These are phyloP conservation scores for Neonectria sp. DNA, from an alignment of 2,329 filamentous ascomycete species.

Conservation along the genomic window DNA sequence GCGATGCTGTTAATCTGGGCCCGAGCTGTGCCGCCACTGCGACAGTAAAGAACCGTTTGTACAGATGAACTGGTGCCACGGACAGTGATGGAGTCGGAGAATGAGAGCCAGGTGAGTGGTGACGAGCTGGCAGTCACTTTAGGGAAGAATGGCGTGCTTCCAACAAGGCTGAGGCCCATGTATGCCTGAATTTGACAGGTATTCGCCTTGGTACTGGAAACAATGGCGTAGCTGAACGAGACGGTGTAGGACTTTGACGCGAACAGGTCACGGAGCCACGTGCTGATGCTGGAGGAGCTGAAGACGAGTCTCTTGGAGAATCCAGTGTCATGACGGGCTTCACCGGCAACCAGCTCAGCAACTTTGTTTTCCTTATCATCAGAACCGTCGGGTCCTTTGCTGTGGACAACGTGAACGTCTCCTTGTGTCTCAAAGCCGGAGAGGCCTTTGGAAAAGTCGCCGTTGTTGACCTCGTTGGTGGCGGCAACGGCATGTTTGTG, in stretches of 20 bases:
- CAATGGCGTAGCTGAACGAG: not conserved
- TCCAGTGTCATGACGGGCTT: too few relatives aligned
- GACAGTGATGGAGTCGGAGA: not conserved
- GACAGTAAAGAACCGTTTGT: not conserved
- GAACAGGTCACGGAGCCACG: not conserved
- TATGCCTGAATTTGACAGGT: constrained; percentile 2
- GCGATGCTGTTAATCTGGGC: not conserved
- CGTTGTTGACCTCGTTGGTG: not conserved
- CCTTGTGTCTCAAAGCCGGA: not conserved
- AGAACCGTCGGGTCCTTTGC: too few relatives aligned
- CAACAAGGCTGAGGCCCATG: not conserved
- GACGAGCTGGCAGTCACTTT: not conserved
- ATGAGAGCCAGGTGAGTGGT: not conserved
- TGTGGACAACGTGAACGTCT: too few relatives aligned
- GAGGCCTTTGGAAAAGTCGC: not conserved
- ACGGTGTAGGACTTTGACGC: not conserved
- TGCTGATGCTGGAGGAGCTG: not conserved
- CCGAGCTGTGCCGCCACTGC: not conserved
- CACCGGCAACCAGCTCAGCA: not conserved
- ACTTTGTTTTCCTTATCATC: not conserved
- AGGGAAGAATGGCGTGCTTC: constrained; percentile 1
- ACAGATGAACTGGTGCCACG: not conserved
- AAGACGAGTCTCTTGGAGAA: not conserved
- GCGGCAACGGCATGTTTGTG: not conserved
- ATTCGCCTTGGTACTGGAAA: not conserved